Percentiles rank a stretch among this genome's conserved stretches.
Conservation (phyloP, 2,329 filamentous ascomycete genomes). For the Macrophomina pseudophaseolina region DNA sequence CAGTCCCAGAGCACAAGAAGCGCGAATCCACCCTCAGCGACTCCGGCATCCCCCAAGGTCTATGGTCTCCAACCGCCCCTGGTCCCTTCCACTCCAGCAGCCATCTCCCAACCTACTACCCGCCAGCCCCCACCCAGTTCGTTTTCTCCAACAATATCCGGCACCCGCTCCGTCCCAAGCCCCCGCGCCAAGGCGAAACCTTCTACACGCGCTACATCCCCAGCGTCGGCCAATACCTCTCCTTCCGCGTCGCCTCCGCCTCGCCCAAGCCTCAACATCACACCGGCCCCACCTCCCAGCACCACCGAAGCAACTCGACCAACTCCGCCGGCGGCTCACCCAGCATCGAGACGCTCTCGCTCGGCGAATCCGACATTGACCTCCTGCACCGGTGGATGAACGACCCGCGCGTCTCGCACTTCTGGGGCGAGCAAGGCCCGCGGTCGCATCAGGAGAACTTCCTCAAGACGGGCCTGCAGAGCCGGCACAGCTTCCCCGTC, state of each 20-base stretch:
- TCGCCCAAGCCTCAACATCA: constrained; percentile 68
- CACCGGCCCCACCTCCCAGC: constrained; percentile 57
- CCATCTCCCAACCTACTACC: constrained; percentile 89
- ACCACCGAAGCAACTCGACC: constrained; percentile 36
- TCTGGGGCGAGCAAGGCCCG: constrained; percentile 75
- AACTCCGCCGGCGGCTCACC: constrained; percentile 56
- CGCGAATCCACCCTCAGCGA: constrained; percentile 33
- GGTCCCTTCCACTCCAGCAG: constrained; percentile 82
- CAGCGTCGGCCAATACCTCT: constrained; percentile 81
- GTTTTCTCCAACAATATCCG: constrained; percentile 77
- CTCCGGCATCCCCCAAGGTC: constrained; percentile 40
- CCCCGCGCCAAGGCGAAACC: constrained; percentile 85
- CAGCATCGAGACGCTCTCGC: constrained; percentile 36
- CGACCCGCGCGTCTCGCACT: constrained; percentile 78
- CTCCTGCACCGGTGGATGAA: constrained; percentile 89
- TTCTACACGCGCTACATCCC: constrained; percentile 91
- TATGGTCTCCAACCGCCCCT: constrained; percentile 49
- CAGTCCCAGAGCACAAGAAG: constrained; percentile 33
- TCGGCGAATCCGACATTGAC: constrained; percentile 62
- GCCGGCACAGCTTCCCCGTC: constrained; percentile 81
- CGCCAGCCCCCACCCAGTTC: constrained; percentile 81
- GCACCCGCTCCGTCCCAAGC: constrained; percentile 86
- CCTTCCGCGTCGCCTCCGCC: constrained; percentile 81
- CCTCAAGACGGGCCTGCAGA: constrained; percentile 67
- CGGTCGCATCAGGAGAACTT: constrained; percentile 68